phyloP scores from a whole-genome alignment of 371 early-diverging fungal genomes.

The Mucor saturninus region DNA sequence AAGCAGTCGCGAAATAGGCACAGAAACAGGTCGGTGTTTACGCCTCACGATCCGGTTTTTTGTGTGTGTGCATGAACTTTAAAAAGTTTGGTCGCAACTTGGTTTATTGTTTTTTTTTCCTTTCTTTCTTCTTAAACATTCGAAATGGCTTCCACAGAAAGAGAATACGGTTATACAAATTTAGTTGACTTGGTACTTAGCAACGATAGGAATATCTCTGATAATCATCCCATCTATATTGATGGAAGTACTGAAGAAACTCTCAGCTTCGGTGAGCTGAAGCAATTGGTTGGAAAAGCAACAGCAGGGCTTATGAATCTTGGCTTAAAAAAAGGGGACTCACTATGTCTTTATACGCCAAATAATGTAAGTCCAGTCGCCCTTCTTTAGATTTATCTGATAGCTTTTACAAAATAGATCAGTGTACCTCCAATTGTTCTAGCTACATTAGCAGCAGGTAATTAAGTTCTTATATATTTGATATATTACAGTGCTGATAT shows the following conservation, averaged over 20 bases:
- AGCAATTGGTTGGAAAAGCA: conserved; percentile 4
- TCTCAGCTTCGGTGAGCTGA: conserved; percentile 9
- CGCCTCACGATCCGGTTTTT: not conserved
- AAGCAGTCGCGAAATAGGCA: no score
- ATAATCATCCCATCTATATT: conserved; percentile 11
- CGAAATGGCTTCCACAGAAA: conserved; percentile 3
- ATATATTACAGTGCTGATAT: no score
- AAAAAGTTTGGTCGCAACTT: not conserved
- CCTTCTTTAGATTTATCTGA: not conserved
- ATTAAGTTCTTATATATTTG: not conserved
- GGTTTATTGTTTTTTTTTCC: not conserved
- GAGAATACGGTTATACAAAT: conserved; percentile 12
- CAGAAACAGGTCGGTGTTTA: no score
- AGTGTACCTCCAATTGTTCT: conserved; percentile 11
- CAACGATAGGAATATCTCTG: conserved; percentile 6
- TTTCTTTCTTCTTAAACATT: not conserved
- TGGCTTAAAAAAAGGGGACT: conserved; percentile 13
- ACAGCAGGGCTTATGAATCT: conserved; percentile 6
- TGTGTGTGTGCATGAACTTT: not conserved
- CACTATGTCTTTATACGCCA: conserved; percentile 9
- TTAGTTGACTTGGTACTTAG: conserved; percentile 16
- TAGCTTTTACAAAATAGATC: not conserved
- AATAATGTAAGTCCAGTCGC: conserved; percentile 9
- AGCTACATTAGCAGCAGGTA: conserved; percentile 27
- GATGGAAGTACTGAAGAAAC: conserved; percentile 15